These are phyloP conservation scores for Collariella sp. DNA, from an alignment of 495 filamentous ascomycete genomes.

Conservation along the genomic window DNA sequence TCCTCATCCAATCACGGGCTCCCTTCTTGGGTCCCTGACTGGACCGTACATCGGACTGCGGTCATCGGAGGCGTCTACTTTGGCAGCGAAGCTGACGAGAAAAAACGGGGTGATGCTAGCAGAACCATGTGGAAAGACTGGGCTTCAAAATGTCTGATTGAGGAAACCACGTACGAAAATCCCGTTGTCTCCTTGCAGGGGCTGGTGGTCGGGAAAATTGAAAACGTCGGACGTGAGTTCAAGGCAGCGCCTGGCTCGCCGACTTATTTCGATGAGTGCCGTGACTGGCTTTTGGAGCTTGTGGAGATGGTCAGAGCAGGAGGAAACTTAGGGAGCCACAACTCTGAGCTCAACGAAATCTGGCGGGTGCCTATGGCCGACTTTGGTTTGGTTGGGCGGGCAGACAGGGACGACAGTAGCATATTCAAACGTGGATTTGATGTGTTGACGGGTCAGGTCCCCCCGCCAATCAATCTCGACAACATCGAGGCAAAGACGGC, in stretches of 20 bases:
- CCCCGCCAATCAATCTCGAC: not conserved
- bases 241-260: not conserved
- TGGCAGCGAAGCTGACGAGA: not conserved
- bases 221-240: not conserved
- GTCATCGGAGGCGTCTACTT: not conserved
- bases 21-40: constrained; percentile 9
- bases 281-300: constrained; percentile 2
- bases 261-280: not conserved
- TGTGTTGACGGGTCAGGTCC: not conserved
- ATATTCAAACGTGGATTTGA: constrained; percentile 3
- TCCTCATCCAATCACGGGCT: not conserved
- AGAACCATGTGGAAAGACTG: constrained; percentile 2
- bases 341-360: not conserved
- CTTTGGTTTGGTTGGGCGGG: not conserved
- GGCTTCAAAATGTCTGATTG: not conserved
- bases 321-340: no score
- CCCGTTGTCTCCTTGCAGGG: constrained; percentile 2
- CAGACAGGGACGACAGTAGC: not conserved
- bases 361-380: constrained; percentile 12
- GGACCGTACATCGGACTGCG: not conserved
- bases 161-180: not conserved
- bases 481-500: not conserved
- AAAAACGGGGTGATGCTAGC: not conserved
- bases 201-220: not conserved
- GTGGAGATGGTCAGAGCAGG: not conserved